Base-by-base conservation (phyloP, 805 yeast species). In the Lipomyces lipofer region DNA sequence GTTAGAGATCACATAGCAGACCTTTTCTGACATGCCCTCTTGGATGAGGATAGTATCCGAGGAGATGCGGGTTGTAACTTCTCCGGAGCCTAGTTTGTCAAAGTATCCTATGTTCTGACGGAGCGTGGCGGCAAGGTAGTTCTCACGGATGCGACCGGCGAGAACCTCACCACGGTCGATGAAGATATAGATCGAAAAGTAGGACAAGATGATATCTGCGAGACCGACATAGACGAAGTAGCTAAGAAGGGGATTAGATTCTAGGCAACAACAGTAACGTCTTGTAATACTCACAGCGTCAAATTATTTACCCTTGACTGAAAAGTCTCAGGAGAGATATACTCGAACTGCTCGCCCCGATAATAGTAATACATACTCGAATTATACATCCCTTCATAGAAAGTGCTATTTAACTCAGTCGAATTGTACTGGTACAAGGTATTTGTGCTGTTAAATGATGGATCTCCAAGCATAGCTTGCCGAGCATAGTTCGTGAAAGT, bases 41-140 rank as follows among this genome's bases (percentile, higher is more conserved):
- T 73, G 76, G 43, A 73, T 68, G 36, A 66, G 53, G 28, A 66
- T 65, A 19, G 75, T 71, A 43, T 72, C 75, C 28, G 69, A 66
- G 38, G 75, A 69, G 63, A 73, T 72, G 12, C 76, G 69, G 9
- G 74, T 67, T 13, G 76, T 71, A 30, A 73, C 71, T 52, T 70
- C 73, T 12, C 76, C 76, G 13, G 75, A 66, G n/a, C 76, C 76
- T 4, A 73, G 59, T 33, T 66, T 64, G 58, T 73, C 76, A 52
- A 73, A 73, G 51, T 67, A 73, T 21, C 71, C 77, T 30, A 73
- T 68, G 46, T 73, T 73, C 57, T 73, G 76, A 32, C 72, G 62
- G 49, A 73, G 58, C 10, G 73, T 61, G 1, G 75, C 68, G 47
- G 58, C 45, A 30, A 73, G 60, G 49, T 71, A 73, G 39, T 64